Conservation (phyloP, 73 alveolate species). For the Uronychia binucleata region DNA sequence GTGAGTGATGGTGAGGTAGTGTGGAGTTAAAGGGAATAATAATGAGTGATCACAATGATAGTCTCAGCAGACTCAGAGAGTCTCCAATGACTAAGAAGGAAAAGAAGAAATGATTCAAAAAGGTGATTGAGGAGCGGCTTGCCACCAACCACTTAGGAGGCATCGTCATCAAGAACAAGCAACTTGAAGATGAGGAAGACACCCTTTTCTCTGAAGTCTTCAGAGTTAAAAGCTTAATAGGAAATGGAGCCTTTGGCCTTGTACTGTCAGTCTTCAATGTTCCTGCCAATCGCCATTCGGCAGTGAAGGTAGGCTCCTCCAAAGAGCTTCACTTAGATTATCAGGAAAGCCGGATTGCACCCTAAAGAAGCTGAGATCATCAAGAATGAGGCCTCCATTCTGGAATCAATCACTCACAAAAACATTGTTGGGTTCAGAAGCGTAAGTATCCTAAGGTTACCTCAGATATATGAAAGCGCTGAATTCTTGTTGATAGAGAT, state of each 20-base stretch:
- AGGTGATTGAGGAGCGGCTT: not conserved
- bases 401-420: slow-evolving; percentile 76
- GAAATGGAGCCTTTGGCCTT: not conserved
- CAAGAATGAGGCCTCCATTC: slow-evolving; percentile 44
- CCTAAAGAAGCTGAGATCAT: not conserved
- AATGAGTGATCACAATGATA: not conserved
- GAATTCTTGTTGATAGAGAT: slow-evolving; percentile 75
- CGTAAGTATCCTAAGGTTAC: slow-evolving; percentile 28
- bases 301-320: not conserved
- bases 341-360: not conserved
- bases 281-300: not conserved
- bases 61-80: not conserved
- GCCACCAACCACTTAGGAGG: not conserved
- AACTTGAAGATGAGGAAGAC: not conserved
- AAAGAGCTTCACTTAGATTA: not conserved
- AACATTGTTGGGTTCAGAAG: slow-evolving; percentile 87
- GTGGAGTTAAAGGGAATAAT: no score
- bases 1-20: no score
- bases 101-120: not conserved
- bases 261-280: not conserved
- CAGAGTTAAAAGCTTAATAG: not conserved
- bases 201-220: not conserved
- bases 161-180: not conserved
- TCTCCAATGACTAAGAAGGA: not conserved
- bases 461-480: slow-evolving; percentile 66